Conservation (phyloP, 176 grass and related monocot genomes). For the Pontederia paniculata region DNA sequence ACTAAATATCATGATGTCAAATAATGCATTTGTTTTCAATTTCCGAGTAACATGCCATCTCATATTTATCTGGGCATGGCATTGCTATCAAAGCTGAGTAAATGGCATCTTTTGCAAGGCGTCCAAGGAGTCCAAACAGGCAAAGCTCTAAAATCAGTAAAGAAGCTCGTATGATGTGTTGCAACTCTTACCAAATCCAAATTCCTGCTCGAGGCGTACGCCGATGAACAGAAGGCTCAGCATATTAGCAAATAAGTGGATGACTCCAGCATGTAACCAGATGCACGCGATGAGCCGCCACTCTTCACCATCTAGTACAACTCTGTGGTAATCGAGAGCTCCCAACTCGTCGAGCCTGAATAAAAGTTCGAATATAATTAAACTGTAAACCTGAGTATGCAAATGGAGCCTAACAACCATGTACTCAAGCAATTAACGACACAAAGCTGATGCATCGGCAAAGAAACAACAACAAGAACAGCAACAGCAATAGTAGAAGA, state of each 20-base stretch:
- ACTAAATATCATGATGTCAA: too few species aligned
- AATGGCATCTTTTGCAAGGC: too few species aligned
- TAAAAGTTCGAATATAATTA: not conserved
- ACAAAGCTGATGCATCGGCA: not conserved
- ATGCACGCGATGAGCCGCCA: conserved; percentile 18
- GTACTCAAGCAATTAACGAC: too few species aligned
- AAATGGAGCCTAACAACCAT: too few species aligned
- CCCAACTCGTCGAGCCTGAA: conserved; percentile 15
- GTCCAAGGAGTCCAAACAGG: too few species aligned
- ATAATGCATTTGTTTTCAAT: too few species aligned
- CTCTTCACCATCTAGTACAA: conserved; percentile 5
- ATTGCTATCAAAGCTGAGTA: too few species aligned
- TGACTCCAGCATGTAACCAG: conserved; percentile 21
- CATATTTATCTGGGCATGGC: too few species aligned
- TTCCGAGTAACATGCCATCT: too few species aligned
- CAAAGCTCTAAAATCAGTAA: too few species aligned
- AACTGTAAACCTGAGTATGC: not conserved
- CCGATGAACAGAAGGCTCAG: conserved; percentile 12
- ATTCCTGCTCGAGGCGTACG: conserved; percentile 20
- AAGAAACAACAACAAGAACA: not conserved
- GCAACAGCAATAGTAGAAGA: not conserved
- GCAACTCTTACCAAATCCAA: conserved; percentile 19
- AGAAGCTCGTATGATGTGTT: too few species aligned
- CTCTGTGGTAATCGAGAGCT: conserved; percentile 10
- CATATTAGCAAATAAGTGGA: conserved; percentile 19